Evolutionary conservation across 345 rosid genomes (phyloP), one percentile per base, ranked within the genome.

Genomic region (Pugionium dolabratum): DNA sequence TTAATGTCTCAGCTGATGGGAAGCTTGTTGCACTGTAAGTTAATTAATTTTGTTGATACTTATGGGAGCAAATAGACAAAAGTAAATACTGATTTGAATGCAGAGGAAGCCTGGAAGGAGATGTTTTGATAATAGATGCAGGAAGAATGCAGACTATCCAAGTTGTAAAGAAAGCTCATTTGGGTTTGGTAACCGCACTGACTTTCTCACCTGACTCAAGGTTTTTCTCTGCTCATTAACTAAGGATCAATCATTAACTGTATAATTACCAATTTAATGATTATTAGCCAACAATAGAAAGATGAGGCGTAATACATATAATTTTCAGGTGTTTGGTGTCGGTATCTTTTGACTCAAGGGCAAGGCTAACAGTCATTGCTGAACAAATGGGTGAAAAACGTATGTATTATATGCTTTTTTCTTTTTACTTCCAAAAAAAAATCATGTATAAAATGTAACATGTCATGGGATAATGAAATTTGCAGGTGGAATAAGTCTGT

Each of bases 311-410:
- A 18, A 18, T 18, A 18, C 18, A 18, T 18, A 18, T 18, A 41
- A n/a, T 41, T 69, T 53, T 47, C 78, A 91, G 99, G 91, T 83
- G 89, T 39, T 64, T 91, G 76, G 71, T 86, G 47, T 91, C 96
- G 11, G 89, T 83, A 63, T 95, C 96, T 44, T 69, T 95, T 79
- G 99, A 89, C 79, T 89, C 95, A 3, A 95, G 98, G 76, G 99
- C 82, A 52, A 85, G 96, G 67, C 79, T 91, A 68, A 95, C 91
- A 0, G 47, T 69, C 45, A 78, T 88, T 42, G 18, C 18, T 18
- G 76, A 82, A 28, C 7, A 36, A 34, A 67, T 2, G 48, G 8
- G n/a, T 47, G 73, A 40, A 28, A 61, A 67, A 61, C 25, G 77
- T 74, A 60, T 3, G 68, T 53, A 46, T 18, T 26, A 36, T 36